Base-by-base conservation (phyloP, 352 stramenopile species). In the Phytophthora aleatoria region DNA sequence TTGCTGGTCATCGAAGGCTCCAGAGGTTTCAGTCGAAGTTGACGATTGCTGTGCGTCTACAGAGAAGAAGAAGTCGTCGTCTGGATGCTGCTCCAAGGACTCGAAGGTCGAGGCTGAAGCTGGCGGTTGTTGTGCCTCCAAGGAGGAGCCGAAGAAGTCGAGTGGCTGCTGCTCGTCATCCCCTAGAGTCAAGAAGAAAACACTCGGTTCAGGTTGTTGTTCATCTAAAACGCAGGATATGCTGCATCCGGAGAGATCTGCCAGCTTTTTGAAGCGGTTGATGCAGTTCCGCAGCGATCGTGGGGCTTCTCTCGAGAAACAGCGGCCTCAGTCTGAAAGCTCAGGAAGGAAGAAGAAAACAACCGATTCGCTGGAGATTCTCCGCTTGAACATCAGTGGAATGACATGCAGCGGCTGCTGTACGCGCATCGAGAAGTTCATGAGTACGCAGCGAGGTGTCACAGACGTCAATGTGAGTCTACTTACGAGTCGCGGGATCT, bases 371-470 rank as follows among this genome's bases (percentile, higher is more conserved):
- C 24, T 75, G 53, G 68, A 71, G 47, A 76, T 74, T 3, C 65
- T 89, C 49, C 76, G 80, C 6, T 68, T 92, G 9, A 74, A 75
- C 61, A 92, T 92, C 38, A 73, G 71, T 42, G 88, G 90, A 12
- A 97, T 97, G 89, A 96, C 87, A 12, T 96, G 89, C 73, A 92
- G 81, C 7, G 83, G 86, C 38, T 97, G 89, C 72, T 92, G 89
- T 50, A 88, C 77, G n/a, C 89, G 90, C 38, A 91, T 97, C 56
- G 86, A 95, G 57, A 74, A 64, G 47, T 91, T 88, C 41, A 74
- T 96, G 61, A 57, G 10, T 36, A 68, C 62, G 0, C 76, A 91
- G 28, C 70, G 65, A 11, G 87, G 87, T 36, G 67, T 97, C 33
- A 50, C 76, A 4, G 50, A 74, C 35, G 84, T 88, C 42, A 90